Base-by-base conservation (phyloP, 371 early-diverging fungal genomes). In the Zychaea mexicana region DNA sequence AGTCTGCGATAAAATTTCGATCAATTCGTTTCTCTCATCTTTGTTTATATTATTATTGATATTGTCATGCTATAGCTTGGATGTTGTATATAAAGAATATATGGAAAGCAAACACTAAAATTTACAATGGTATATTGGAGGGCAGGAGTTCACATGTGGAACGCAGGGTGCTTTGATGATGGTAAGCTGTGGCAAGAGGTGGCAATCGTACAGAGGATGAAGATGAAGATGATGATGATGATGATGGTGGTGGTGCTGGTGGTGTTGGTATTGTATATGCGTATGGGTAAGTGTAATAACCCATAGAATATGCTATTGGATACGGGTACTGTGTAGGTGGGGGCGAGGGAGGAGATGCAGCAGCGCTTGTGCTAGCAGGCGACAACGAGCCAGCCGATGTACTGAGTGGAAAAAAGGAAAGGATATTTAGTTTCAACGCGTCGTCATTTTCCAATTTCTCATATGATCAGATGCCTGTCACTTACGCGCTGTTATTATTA, bases 1-100 rank as follows among this genome's bases (percentile, higher is more conserved):
- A 68, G 64, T 42, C 59, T 68, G 27, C 63, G 64, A 45, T 68
- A 57, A 68, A 52, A 21, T 56, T 27, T 30, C 42, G 22, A 54
- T 49, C 36, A 57, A 19, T 22, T 53, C 52, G 17, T 22, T 47
- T 58, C 36, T 28, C 47, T 31, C 32, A 45, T 47, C 15, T 47
- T 13, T 47, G 31, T 57, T 27, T 46, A 45, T 32, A 54, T 33
- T 57, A 55, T 27, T n/a, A 54, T 33, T 55, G 5, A 49, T 12
- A 31, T 28, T 46, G 5, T 26, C 13, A 54, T 54, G 21, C 36
- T 61, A 21, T 52, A 15, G 13, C 10, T 47, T 19, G n/a, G 15
- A 0, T 28, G 15, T 28, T 42, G 6, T 36, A 31, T 32, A 33
- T 52, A 61, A 8, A 7, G 13, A 46, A 13, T 60, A 33, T 52